These are phyloP conservation scores for Tylopilus vinaceipallidus DNA, from an alignment of 768 basidiomycete species.

Conservation along the genomic window DNA sequence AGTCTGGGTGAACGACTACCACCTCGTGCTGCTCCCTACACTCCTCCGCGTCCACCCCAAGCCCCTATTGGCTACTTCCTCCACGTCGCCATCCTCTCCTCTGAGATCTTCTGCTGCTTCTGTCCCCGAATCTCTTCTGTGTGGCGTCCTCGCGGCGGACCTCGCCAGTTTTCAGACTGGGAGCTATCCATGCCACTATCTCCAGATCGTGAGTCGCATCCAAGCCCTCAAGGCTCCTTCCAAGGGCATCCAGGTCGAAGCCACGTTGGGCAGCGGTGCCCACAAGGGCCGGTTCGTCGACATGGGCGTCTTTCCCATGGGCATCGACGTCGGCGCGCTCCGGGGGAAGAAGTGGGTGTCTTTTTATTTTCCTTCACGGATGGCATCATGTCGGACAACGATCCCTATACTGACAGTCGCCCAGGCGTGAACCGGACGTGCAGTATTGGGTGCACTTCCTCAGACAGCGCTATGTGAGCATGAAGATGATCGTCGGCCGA, in stretches of 20 bases:
- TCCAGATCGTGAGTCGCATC: conserved; percentile 82
- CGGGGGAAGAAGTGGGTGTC: conserved; percentile 59
- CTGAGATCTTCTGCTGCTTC: conserved; percentile 93
- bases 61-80: conserved; percentile 80
- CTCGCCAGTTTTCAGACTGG: conserved; percentile 91
- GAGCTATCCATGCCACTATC: conserved; percentile 78
- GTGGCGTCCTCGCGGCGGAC: conserved; percentile 91
- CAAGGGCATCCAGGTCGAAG: conserved; percentile 71
- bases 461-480: conserved; percentile 78
- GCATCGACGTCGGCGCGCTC: conserved; percentile 74
- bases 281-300: conserved; percentile 65
- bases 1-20: conserved; percentile 94
- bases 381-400: neutral
- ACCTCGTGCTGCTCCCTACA: conserved; percentile 88
- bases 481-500: conserved; percentile 84
- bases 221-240: conserved; percentile 79
- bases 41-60: conserved; percentile 68
- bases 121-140: conserved; percentile 74
- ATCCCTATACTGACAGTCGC: conserved; percentile 8
- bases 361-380: neutral
- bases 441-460: conserved; percentile 78
- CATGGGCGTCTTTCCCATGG: conserved; percentile 88
- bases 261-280: conserved; percentile 1
- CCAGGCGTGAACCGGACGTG: conserved; percentile 72
- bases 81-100: conserved; percentile 94